phyloP scores from a whole-genome alignment of 148 eudicot genomes.

The Agrostemma githago region DNA sequence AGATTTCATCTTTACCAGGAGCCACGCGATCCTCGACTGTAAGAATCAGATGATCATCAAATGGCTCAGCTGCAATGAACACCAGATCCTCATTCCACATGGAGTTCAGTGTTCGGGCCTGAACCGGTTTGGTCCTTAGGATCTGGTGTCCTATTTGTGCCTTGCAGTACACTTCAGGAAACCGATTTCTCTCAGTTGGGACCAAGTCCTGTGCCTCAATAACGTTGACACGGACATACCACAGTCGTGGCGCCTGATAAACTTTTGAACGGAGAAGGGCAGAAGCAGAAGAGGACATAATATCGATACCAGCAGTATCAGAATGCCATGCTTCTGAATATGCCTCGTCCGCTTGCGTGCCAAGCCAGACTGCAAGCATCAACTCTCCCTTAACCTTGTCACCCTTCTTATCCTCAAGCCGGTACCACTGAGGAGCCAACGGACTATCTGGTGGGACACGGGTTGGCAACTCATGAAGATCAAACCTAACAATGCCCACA shows the following conservation, averaged over 20 bases:
- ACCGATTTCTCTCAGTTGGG: conserved; percentile 68
- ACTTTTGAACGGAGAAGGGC: conserved; percentile 82
- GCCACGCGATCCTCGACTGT: conserved; percentile 91
- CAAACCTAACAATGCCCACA: conserved; percentile 80
- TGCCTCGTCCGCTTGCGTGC: conserved; percentile 95
- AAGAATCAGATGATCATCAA: conserved; percentile 75
- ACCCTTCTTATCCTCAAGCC: conserved; percentile 78
- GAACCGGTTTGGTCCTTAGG: conserved; percentile 63
- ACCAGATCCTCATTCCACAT: conserved; percentile 94
- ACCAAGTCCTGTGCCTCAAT: conserved; percentile 95
- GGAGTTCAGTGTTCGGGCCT: conserved; percentile 67
- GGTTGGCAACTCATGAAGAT: conserved; percentile 76
- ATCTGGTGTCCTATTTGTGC: conserved; percentile 90
- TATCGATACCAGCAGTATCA: conserved; percentile 81
- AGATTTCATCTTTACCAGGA: conserved; percentile 93
- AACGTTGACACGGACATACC: conserved; percentile 93
- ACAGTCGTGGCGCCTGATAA: conserved; percentile 81
- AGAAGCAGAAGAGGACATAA: conserved; percentile 58
- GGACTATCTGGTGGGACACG: conserved; percentile 98
- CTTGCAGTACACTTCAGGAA: conserved; percentile 91
- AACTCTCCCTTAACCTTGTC: conserved; percentile 80
- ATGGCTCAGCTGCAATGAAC: conserved; percentile 95
- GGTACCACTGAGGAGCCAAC: conserved; percentile 93
- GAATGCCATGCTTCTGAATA: conserved; percentile 98
- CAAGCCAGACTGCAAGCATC: conserved; percentile 97